Conservation (phyloP, 768 basidiomycete genomes). For the Amanita phalloides region DNA sequence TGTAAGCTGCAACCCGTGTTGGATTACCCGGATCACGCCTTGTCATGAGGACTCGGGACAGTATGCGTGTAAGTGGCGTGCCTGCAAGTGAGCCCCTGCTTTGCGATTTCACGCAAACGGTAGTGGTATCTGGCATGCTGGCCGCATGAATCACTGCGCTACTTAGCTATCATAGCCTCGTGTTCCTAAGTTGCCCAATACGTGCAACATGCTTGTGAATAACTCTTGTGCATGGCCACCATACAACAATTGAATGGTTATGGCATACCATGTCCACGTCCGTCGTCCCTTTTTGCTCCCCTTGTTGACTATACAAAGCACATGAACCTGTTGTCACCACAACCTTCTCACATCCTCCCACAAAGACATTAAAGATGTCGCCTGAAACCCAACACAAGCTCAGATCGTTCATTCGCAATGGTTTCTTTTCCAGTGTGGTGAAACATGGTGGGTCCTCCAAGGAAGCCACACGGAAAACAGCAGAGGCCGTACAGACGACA, state of each 20-base stretch:
- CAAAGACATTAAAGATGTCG: neutral
- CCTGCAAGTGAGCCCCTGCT: too few relatives aligned
- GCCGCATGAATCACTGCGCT: too few relatives aligned
- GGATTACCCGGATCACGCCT: neutral
- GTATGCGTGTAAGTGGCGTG: too few relatives aligned
- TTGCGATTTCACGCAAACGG: too few relatives aligned
- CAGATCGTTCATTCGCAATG: conserved; percentile 1
- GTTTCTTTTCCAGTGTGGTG: neutral
- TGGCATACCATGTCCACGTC: neutral
- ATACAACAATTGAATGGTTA: neutral
- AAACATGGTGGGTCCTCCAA: neutral
- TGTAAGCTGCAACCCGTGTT: neutral
- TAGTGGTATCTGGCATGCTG: neutral
- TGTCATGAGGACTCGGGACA: neutral
- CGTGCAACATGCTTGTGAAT: neutral
- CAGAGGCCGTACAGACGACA: neutral
- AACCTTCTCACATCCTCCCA: neutral
- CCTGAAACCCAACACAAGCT: conserved; percentile 3
- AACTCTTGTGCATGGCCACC: neutral
- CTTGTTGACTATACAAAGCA: neutral
- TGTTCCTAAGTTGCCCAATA: neutral
- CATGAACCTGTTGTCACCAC: neutral
- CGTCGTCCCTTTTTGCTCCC: neutral
- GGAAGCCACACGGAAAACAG: neutral
- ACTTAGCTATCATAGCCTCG: too few relatives aligned